These are phyloP conservation scores for Arctostaphylos glauca DNA, from an alignment of 148 eudicot genomes.

Conservation along the genomic window DNA sequence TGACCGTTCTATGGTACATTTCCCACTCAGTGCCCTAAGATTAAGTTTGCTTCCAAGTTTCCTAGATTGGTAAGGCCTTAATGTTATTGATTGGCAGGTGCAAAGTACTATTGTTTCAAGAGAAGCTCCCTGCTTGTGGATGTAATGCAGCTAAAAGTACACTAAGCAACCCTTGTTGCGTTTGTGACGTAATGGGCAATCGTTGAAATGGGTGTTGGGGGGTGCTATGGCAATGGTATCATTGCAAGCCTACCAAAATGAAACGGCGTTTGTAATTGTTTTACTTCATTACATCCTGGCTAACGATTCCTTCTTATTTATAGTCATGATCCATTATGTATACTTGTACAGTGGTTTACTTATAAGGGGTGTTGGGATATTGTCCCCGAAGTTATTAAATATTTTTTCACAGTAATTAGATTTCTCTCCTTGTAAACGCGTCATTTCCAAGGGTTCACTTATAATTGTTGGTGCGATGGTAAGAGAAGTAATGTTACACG, in stretches of 20 bases:
- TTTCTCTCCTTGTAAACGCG: too few relatives aligned
- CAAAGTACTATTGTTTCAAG: neutral
- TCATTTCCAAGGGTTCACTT: too few relatives aligned
- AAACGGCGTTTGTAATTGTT: neutral
- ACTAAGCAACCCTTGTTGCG: neutral
- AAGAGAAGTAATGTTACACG: too few relatives aligned
- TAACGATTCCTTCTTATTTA: neutral
- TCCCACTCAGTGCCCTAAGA: neutral
- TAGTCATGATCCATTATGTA: too few relatives aligned
- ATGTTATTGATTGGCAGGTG: neutral
- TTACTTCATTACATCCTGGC: neutral
- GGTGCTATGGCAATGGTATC: neutral
- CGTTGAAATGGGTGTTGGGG: neutral
- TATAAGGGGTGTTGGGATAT: too few relatives aligned
- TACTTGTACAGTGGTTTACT: too few relatives aligned
- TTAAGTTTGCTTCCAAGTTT: neutral
- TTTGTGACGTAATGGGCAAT: neutral
- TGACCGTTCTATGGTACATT: slow-evolving; percentile 20
- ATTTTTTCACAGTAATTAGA: too few relatives aligned
- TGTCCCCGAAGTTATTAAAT: too few relatives aligned
- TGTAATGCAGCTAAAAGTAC: too few relatives aligned
- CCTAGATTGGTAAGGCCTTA: neutral
- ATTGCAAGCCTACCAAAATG: neutral
- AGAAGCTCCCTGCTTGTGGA: neutral
- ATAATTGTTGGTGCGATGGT: too few relatives aligned